Base-by-base conservation (phyloP, 2,329 filamentous ascomycete species). In the Trichocomaceae sp. region DNA sequence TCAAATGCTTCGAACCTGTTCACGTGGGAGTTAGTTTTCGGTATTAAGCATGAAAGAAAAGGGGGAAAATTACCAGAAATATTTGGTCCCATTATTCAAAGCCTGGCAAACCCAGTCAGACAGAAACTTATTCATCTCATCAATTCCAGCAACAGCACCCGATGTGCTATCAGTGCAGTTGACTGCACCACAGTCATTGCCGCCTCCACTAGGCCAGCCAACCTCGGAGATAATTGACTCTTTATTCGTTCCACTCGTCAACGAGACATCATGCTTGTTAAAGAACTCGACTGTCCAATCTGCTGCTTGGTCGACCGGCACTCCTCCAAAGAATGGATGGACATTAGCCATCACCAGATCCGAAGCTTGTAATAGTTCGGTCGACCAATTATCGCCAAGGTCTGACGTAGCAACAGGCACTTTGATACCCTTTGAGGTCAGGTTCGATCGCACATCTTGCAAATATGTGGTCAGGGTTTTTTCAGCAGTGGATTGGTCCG, bases 331-430 rank as follows among this genome's bases (percentile, higher is more conserved):
- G 79, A 97, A 96, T 0, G 93, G 92, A 68, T 97, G 93, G 53
- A 97, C 88, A 67, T 97, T 97, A 62, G 89, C 87, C 91, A 97
- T 96, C 71, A 97, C 84, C 64, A 88, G 85, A 70, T 97, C 91
- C 42, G 89, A 87, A 50, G 83, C 78, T 3, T 73, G 63, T 0
- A 87, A 87, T 17, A 97, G 81, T 1, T 78, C 76, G 0, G 78
- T 65, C 2, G 83, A 86, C 92, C 92, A 97, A 64, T 92, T 87
- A 64, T 93, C 86, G 23, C 92, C 92, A 0, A 97, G 79, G 68
- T 97, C 92, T 0, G 88, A 90, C 0, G 90, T 95, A 0, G 90
- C 88, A 12, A 97, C 83, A 0, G 88, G 88, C 9, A 97, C 76
- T 47, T 83, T 73, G 62, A 91, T 81, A 17, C 79, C 78, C 65